Evolutionary conservation across 2,329 filamentous ascomycete genomes (phyloP).

Genomic region (Colletotrichum sp.): DNA sequence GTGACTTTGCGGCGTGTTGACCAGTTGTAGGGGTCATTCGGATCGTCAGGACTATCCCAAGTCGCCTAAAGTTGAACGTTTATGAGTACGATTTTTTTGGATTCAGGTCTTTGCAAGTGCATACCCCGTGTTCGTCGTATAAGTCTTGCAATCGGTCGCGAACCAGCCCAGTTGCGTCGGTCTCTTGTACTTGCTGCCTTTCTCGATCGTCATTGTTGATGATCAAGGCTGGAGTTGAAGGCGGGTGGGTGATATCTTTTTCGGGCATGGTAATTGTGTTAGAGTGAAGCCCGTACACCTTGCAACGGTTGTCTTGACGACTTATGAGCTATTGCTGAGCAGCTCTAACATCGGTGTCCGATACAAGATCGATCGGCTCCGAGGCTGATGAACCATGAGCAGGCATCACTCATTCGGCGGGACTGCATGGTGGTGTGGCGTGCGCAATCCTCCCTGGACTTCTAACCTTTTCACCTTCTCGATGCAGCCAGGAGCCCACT

Average conservation of each 20-base stretch:
- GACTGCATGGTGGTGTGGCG: neutral
- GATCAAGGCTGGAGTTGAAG: neutral
- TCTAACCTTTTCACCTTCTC: neutral
- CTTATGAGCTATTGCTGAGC: rapidly evolving
- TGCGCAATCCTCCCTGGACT: neutral
- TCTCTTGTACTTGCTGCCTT: neutral
- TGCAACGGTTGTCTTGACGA: neutral
- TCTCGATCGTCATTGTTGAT: neutral
- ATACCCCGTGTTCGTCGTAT: neutral
- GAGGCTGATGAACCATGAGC: neutral
- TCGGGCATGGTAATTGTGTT: neutral
- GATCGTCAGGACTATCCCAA: conserved; percentile 53
- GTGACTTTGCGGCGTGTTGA: conserved; percentile 46
- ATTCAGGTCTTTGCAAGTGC: neutral
- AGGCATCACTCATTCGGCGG: neutral
- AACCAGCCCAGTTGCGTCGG: neutral
- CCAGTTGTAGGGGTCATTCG: conserved; percentile 57
- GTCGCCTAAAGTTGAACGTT: neutral
- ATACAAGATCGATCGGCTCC: neutral
- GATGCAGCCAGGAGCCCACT: neutral
- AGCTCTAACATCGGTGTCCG: neutral
- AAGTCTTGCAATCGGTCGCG: neutral
- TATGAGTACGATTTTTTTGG: neutral
- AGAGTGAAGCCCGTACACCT: rapidly evolving
- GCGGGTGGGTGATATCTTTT: neutral